Base-by-base conservation (phyloP, 192 early-diverging fungal genomes). In the Umbelopsis sp. region DNA sequence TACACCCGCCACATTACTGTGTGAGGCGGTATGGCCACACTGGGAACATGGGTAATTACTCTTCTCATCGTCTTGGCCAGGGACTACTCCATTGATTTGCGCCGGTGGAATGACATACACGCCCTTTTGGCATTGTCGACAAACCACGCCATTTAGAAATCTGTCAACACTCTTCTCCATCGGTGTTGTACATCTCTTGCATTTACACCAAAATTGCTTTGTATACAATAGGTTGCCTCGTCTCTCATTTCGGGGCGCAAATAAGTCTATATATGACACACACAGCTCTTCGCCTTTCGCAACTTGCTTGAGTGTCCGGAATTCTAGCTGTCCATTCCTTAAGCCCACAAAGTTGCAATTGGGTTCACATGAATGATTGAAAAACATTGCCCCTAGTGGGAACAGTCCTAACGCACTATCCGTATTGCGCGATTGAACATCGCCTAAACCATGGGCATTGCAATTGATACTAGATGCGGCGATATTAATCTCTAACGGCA, bases 161-260 rank as follows among this genome's bases (percentile, higher is more conserved):
- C 91, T 82, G 71, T 92, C 91, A 1, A 87, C 83, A n/a, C 88
- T 90, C 47, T 87, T 81, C 47, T 85, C 84, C 37, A 92, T 82
- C 12, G 82, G 78, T 45, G 78, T 77, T 21, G 79, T 83, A 79
- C 92, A 93, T 23, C 92, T 78, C 48, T 72, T 75, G 75, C 92
- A 93, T 76, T 88, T 82, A 81, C 92, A 93, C 90, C 89, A 92
- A 74, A 92, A 91, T 70, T 87, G 89, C 21, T 88, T 90, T 46
- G 86, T 78, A 25, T 81, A 71, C 66, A 91, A 80, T 15, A 93
- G 80, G 44, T 90, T 87, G 35, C 86, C 84, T 20, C 91, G 85
- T 25, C 92, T 83, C 80, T 93, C 88, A 73, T 91, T 84, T 66
- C 86, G 83, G 23, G 88, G 83, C 55, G 85, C 84, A 74, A 82